Evolutionary conservation across 805 yeast species (phyloP), one percentile per base, ranked within the genome.

Genomic region (Candida gorgasii): DNA sequence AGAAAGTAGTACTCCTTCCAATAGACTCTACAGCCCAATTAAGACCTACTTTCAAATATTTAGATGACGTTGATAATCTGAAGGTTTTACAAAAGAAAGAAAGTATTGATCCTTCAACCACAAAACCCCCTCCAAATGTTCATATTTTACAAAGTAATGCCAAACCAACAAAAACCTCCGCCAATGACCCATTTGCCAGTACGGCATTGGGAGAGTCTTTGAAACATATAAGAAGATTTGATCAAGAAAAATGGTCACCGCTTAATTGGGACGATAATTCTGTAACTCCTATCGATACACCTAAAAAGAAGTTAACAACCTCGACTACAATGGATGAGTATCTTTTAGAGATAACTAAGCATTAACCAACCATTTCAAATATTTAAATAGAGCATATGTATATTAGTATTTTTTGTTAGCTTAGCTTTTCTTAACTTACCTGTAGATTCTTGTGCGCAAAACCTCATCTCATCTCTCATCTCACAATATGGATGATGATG

Each of bases 21-120:
- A 70, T 90, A 1, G 76, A 79, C 26, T 73, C 80, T 15, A 78
- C 86, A 0, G 78, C 84, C 0, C 97, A 92, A 61, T 61, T 93
- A 46, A 75, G 96, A 51, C 93, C 97, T 2, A 76, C 78, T 52
- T 88, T 93, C 65, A 77, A 75, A 49, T 87, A 90, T 57, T 79
- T 89, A 32, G 96, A 89, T 58, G 80, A 75, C 48, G 57, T 63
- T 46, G 78, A 73, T 44, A 67, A 67, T 43, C 73, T 65, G 42
- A 75, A 69, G 67, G 71, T 54, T 41, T 67, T 46, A 43, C 69
- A 52, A 49, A 63, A 57, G 43, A 63, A 50, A 56, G 69, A 70
- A 35, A 59, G 68, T n/a, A 63, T 66, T 16, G 50, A 58, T 6
- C 63, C 64, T 24, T 30, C 47, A 1, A 35, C 37, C 8, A 14